These are phyloP conservation scores for Clarkia xantiana DNA, from an alignment of 345 rosid species.

Conservation along the genomic window DNA sequence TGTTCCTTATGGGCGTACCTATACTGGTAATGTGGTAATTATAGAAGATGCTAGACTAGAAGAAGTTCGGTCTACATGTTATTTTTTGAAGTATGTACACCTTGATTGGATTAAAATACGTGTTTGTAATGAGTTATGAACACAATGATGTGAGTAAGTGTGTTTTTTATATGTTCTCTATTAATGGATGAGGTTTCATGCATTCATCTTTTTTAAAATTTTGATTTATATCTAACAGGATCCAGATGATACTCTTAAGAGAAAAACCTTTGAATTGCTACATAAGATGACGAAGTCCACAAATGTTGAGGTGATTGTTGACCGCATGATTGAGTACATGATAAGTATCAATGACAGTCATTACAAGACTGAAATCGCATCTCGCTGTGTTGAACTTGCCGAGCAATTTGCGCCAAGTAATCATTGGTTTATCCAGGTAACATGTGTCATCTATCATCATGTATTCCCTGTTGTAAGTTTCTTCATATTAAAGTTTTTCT, in stretches of 20 bases:
- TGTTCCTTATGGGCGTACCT: too few relatives aligned
- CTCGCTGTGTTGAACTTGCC: constrained; percentile 88
- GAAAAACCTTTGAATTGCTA: constrained; percentile 86
- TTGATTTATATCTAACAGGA: constrained; percentile 39
- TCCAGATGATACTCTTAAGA: constrained; percentile 93
- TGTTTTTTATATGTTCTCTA: neutral
- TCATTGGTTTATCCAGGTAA: constrained; percentile 97
- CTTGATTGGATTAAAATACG: too few relatives aligned
- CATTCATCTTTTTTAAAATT: neutral
- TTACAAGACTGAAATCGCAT: constrained; percentile 95
- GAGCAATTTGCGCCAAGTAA: constrained; percentile 98
- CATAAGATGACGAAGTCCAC: constrained; percentile 96
- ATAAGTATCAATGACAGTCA: constrained; percentile 83
- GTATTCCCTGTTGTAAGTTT: constrained; percentile 7
- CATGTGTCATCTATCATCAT: neutral
- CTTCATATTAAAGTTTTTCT: constrained; percentile 3
- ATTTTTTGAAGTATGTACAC: too few relatives aligned
- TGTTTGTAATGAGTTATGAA: too few relatives aligned
- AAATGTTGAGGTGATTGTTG: constrained; percentile 95
- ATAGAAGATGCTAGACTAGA: too few relatives aligned
- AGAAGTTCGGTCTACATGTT: too few relatives aligned
- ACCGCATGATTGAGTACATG: constrained; percentile 97
- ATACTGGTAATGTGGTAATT: too few relatives aligned
- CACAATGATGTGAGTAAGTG: neutral
- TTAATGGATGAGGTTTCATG: neutral